Conservation (phyloP, 2,329 filamentous ascomycete species). For the Acrodontium crateriforme region DNA sequence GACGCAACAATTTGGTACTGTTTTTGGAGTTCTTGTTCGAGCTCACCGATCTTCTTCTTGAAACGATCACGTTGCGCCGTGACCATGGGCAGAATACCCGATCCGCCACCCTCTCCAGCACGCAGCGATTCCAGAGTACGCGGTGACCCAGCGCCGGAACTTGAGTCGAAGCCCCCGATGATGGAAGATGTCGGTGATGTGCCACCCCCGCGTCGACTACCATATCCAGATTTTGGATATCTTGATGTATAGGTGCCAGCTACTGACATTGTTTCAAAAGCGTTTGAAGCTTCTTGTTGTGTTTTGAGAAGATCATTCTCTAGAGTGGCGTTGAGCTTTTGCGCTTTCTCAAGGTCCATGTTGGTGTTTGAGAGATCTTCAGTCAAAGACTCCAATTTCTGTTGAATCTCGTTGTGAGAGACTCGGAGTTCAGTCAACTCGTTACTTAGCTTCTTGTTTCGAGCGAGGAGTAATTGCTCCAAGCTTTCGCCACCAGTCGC, state of each 20-base stretch:
- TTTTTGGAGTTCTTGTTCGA: slow-evolving; percentile 82
- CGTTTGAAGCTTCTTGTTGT: slow-evolving; percentile 71
- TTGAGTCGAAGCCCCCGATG: slow-evolving; percentile 86
- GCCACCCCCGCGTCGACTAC: slow-evolving; percentile 51
- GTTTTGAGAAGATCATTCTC: slow-evolving; percentile 84
- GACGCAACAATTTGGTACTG: slow-evolving; percentile 70
- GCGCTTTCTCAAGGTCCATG: slow-evolving; percentile 71
- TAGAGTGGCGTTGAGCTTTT: slow-evolving; percentile 72
- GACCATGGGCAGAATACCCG: slow-evolving; percentile 92
- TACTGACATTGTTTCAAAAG: slow-evolving; percentile 80
- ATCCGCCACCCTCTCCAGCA: slow-evolving; percentile 57
- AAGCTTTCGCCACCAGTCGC: slow-evolving; percentile 57
- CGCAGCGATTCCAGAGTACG: slow-evolving; percentile 43
- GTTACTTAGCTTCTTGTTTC: slow-evolving; percentile 93
- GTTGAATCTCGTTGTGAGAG: slow-evolving; percentile 83
- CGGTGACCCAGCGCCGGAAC: slow-evolving; percentile 30
- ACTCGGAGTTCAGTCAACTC: slow-evolving; percentile 87
- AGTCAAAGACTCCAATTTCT: slow-evolving; percentile 63
- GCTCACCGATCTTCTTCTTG: slow-evolving; percentile 85
- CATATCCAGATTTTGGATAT: slow-evolving; percentile 51
- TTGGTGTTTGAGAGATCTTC: slow-evolving; percentile 74
- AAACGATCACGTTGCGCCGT: slow-evolving; percentile 95
- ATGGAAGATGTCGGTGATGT: slow-evolving; percentile 93
- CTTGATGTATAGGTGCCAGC: slow-evolving; percentile 80
- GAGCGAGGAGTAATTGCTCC: slow-evolving; percentile 77